Evolutionary conservation across 2,329 filamentous ascomycete species (phyloP), one percentile per base, ranked within the genome.

Genomic region (Penicillium sp.): DNA sequence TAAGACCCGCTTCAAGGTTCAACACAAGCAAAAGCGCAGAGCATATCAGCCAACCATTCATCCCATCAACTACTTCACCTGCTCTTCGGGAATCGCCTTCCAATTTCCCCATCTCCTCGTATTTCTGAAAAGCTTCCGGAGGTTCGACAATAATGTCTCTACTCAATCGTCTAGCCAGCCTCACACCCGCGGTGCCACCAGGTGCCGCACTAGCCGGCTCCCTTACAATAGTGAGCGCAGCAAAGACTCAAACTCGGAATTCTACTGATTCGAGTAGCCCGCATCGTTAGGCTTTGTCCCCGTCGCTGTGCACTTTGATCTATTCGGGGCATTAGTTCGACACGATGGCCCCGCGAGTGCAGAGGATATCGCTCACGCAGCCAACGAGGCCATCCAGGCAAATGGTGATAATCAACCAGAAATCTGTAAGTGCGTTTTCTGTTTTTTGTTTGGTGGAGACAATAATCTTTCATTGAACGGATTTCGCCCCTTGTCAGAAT

Each of bases 241-340:
- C 9, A 22, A 22, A 16, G 11, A 36, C 19, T n/a, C 5, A 13
- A 9, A 13, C 9, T 43, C 3, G 9, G 4, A n/a, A 31, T 40
- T 36, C 31, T 19, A 40, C 47, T 56, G 40, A 57, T 35, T 18
- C 18, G 27, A 22, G 5, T 44, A 77, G 74, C 60, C 70, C 1
- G 72, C 74, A 13, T 70, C 73, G 0, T 54, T 77, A n/a, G 75
- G 73, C 1, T 77, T 77, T 37, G 66, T 77, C 2, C 74, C 75
- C 2, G 72, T 77, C 19, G 75, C 75, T 0, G 62, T 74, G 14
- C 69, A 74, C 36, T 76, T 77, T 56, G 56, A 71, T 44, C 61
- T 77, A 11, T 76, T 77, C 50, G 56, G 63, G 18, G 63, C 66
- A 22, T 54, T 77, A 1, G 69, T 70, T 6, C 55, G 47, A 7